Percentiles rank a stretch among this genome's conserved stretches.
phyloP scores from a whole-genome alignment of 371 early-diverging fungal genomes.

The Capillidium rhysosporum region DNA sequence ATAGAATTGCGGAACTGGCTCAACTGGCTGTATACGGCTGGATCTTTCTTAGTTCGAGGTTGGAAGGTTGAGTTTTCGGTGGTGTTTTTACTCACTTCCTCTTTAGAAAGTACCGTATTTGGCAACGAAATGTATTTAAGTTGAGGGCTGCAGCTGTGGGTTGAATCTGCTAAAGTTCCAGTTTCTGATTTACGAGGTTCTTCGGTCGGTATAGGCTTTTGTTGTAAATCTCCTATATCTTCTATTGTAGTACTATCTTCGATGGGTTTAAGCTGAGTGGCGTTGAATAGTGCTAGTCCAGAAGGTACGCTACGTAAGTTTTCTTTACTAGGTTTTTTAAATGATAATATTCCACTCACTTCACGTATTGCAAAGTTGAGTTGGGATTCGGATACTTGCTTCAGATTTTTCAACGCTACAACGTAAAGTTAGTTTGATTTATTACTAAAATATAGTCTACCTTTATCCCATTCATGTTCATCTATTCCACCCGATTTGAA shows the following conservation, averaged over 20 bases:
- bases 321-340: neutral
- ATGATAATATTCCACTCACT: neutral
- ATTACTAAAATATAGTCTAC: no score
- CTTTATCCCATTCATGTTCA: constrained; percentile 7
- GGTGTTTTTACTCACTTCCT: no score
- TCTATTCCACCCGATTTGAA: neutral
- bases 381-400: neutral
- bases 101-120: neutral
- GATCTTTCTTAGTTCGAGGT: neutral
- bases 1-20: neutral
- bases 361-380: neutral
- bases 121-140: constrained; percentile 1
- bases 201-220: neutral
- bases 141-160: neutral
- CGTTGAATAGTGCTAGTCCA: neutral
- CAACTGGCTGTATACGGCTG: neutral
- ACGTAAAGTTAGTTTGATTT: no score
- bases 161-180: neutral
- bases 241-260: neutral
- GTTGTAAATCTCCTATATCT: no score
- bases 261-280: neutral
- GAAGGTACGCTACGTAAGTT: neutral
- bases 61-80: no score
- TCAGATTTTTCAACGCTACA: neutral
- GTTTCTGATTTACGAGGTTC: neutral